Base-by-base conservation (phyloP, 139 green algal species). In the Closterium sp. region DNA sequence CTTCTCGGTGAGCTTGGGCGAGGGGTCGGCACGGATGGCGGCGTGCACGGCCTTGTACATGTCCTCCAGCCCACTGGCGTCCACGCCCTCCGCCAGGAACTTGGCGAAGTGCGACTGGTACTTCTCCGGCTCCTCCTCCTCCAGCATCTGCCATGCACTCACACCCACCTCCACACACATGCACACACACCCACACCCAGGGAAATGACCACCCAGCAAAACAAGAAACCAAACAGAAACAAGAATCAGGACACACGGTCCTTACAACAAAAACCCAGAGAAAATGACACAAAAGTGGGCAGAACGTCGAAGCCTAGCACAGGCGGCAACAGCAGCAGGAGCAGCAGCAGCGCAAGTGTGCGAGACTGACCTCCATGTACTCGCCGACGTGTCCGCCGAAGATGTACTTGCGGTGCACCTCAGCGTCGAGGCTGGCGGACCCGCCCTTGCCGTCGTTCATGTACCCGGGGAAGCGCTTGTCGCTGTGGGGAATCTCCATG, bases 391-490 rank as follows among this genome's bases (percentile, higher is more conserved):
- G 97, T 87, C 97, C 96, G 87, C 98, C 98, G 90, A 96, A 93
- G 89, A 95, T 95, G 91, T 95, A 95, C 33, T 90, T 64, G 34
- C 93, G 84, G 86, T 94, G 86, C 33, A 96, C 94, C 93, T 99
- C 98, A 21, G 97, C 89, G 91, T 99, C 98, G 33, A 96, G 94
- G 93, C 99, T 98, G n/a, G 97, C 90, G 90, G 99, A 98, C 33
- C 95, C 94, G 92, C 96, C 95, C 96, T 99, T 99, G 95, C 90
- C 92, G 34, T 98, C 96, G 12, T 89, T 87, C 93, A 97, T 95
- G 93, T 98, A 99, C 81, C 98, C 98, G 55, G 98, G 96, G 94
- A 98, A 98, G 88, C 98, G 96, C 97, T 99, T 99, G 92, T 99
- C 98, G 93, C 96, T 98, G 97, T 99, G 98, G 69, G 98, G 98